Base-by-base conservation (phyloP, 2,329 filamentous ascomycete genomes). In the Annulohypoxylon truncatum region DNA sequence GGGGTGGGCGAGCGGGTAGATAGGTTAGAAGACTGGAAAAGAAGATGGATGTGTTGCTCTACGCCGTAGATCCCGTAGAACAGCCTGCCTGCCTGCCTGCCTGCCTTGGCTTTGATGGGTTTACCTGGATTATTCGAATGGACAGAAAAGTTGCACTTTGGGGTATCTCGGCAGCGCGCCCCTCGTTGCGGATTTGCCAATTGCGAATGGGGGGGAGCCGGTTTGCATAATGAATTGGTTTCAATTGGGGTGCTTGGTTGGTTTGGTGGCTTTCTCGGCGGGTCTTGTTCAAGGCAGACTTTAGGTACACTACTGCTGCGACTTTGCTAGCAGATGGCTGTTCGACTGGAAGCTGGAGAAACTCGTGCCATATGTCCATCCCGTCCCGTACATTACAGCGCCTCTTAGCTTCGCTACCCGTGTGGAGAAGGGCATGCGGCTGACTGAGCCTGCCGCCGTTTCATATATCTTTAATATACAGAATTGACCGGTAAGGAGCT, bases 401-500 rank as follows among this genome's bases (percentile, higher is more conserved):
- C n/a, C 28, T 55, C 26, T 22, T 20, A 35, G 8, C 38, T 33
- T 38, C 18, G 15, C 35, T 46, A 31, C 53, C 31, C 48, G 38
- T 52, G 53, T 38, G 65, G 62, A 29, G 53, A 53, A 28, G 26
- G 24, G 35, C 33, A 60, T 68, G 66, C 62, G 66, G 62, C 66
- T 68, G 66, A 66, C 50, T 61, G 62, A 66, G 57, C 50, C 53
- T 15, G 33, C 44, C 22, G 18, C 29, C 10, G 47, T 62, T 57
- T 61, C 56, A 61, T 61, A 58, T 64, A 57, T 57, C 38, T 40
- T 53, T 64, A 55, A 67, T 67, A 42, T 67, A 64, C 31, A 28
- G n/a, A 52, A 67, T 67, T 22, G 64, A 64, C 31, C 42, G n/a
- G 56, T 51, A 47, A n/a, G 29, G 13, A 29, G 29, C 28, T 47